Conservation (phyloP, 2,329 filamentous ascomycete species). For the Penicillium sp. region DNA sequence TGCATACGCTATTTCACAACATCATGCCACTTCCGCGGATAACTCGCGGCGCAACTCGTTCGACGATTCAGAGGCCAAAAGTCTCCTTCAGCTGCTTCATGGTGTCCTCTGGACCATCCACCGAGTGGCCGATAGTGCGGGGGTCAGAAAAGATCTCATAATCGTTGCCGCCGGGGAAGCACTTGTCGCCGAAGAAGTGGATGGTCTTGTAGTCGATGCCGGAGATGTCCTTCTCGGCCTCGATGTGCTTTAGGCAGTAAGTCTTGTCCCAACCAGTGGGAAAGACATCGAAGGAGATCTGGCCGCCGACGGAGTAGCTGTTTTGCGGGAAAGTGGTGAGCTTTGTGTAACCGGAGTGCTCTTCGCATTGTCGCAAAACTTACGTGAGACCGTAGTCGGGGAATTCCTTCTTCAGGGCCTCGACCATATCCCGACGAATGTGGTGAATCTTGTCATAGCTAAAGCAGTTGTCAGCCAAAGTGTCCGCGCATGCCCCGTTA, state of each 20-base stretch:
- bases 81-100: slow-evolving; percentile 76
- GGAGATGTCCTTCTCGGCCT: slow-evolving; percentile 72
- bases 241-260: slow-evolving; percentile 87
- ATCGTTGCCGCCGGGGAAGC: slow-evolving; percentile 86
- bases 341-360: slow-evolving; percentile 5
- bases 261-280: slow-evolving; percentile 98
- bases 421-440: slow-evolving; percentile 75
- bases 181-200: slow-evolving; percentile 99
- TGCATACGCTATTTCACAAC: slow-evolving; percentile 23
- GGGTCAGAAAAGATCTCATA: slow-evolving; percentile 87
- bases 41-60: neutral
- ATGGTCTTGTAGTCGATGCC: slow-evolving; percentile 73
- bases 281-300: slow-evolving; percentile 99
- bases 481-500: neutral
- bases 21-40: slow-evolving; percentile 5
- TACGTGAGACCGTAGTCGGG: slow-evolving; percentile 81
- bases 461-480: slow-evolving; percentile 14
- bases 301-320: slow-evolving; percentile 90
- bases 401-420: slow-evolving; percentile 76
- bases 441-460: slow-evolving; percentile 75
- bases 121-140: slow-evolving; percentile 81
- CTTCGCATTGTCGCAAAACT: slow-evolving; percentile 44
- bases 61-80: slow-evolving; percentile 62
- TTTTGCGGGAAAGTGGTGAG: slow-evolving; percentile 6
- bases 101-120: slow-evolving; percentile 80